Evolutionary conservation across 2,329 filamentous ascomycete genomes (phyloP), one percentile per base, ranked within the genome.

Genomic region (Albophoma yamanashiensis): DNA sequence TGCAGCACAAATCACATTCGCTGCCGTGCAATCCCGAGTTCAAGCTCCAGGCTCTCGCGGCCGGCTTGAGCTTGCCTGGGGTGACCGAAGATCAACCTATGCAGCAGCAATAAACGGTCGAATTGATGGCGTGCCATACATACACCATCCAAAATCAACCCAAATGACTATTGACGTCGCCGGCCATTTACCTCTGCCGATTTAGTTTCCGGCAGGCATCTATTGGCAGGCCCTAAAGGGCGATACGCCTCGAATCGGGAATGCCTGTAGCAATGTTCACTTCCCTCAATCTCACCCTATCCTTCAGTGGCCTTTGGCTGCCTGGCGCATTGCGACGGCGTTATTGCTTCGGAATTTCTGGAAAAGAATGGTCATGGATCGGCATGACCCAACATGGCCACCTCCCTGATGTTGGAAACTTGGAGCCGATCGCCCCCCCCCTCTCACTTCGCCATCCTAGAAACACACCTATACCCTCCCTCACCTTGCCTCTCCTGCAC

Each of bases 11-110:
- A 74, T 85, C 87, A 64, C 89, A 97, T 73, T 94, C 91, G 15
- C 88, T 91, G 31, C 89, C 89, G 58, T 97, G 92, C 78, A 95
- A 96, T 69, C 91, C 92, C 0, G 92, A 96, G 63, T 84, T 84
- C 60, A 78, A 83, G 64, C 75, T 75, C 20, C 73, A 75, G 55
- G 74, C 74, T 50, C 66, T 76, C 43, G 75, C 78, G 40, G 78
- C 78, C 11, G 78, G 77, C 22, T 71, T 80, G 61, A 75, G 68
- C 57, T 67, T 73, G 60, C 74, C 71, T 17, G 73, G 74, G 45
- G 79, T 81, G 61, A 76, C 75, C 59, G 79, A 82, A 63, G 77
- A 81, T 67, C 70, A 70, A 57, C 71, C 73, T 70, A 68, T 73
- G 65, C 69, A 73, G 65, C 72, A 70, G 58, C 59, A 62, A 27